Evolutionary conservation across 495 filamentous ascomycete genomes (phyloP), one percentile per base, ranked within the genome.

Genomic region (Podospora sp.): DNA sequence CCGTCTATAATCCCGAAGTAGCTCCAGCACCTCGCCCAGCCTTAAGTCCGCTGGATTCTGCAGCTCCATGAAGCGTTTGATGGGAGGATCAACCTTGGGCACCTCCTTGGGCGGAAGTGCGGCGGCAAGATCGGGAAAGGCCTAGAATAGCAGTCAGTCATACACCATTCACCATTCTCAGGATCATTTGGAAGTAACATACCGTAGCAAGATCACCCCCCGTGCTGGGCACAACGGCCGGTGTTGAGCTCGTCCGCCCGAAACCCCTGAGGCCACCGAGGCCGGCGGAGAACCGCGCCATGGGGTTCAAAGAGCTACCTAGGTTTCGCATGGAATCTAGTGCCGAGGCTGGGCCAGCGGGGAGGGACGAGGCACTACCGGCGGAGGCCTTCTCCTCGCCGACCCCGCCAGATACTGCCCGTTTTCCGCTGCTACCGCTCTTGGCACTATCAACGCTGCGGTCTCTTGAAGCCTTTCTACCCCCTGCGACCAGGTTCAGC

Each of bases 1-100:
- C 58, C 94, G 81, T 68, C 93, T 89, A 76, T 98, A 99, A 77
- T 97, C 95, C 70, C 86, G 87, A 61, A 99, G 78, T 67, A 99
- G 73, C 65, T 91, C 88, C 49, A 91, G 79, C 50, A 97, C 89
- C 72, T 99, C 95, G 21, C 89, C 88, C 56, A 98, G 77, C 62
- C 83, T 89, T 53, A 99, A 78, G 63, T 98, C 94, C 7, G 85
- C 85, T 8, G 89, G 90, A 76, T 91, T 88, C 72, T 91, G 84
- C 40, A 90, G 77, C 60, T 94, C 91, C 76, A 97, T 83, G 78
- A 97, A 97, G 59, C 90, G 85, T 75, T 89, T 85, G 66, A 90
- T 88, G 0, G 93, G 92, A 25, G 91, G 91, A 14, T 86, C 84
- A 12, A 91, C 80, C 73, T 88, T 90, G 57, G 81, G 77, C 4